Evolutionary conservation across 129 eudicot species (phyloP), one percentile per base, ranked within the genome.

Genomic region (Tagetes patula): DNA sequence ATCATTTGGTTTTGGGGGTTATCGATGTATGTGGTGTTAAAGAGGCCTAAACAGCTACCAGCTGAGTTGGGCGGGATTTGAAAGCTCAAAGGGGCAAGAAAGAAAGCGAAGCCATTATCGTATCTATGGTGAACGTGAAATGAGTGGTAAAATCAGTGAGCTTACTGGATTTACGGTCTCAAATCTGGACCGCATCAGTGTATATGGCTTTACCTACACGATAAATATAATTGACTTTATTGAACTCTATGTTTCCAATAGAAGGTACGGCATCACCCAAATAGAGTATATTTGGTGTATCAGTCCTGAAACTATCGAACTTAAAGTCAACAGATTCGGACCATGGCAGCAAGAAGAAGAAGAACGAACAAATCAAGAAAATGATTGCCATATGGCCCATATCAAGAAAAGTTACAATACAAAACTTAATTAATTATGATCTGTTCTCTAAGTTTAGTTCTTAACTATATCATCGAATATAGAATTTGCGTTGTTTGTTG

Each of bases 31-130:
- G 82, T 70, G 31, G 79, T 67, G 36, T 77, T 78, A 27, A 87
- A 84, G 0, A 87, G 84, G 36, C 89, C 92, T 47, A 87, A 33
- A 69, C 70, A 84, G 37, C 89, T 89, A 62, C 87, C 87, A 5
- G 70, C 74, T 12, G 92, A 84, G 73, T 84, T 84, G 42, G 80
- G 83, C 53, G 85, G 92, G 40, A 77, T 77, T 65, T 77, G 89
- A 47, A 74, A 82, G 38, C 60, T 83, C 65, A 54, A 69, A 0
- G 87, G 87, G 33, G 89, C 85, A 8, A 87, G 75, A 72, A 85
- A 87, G 77, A 87, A 85, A 2, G 86, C 58, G 14, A 87, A 50
- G 32, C 89, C 85, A 42, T 82, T 79, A 49, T 85, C 86, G 11
- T 84, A 80, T 1, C 84, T 3, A 87, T 84, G 27, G 40, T 45